Conservation (phyloP, 1,284 basidiomycete genomes). For the Farysia itapuensis region DNA sequence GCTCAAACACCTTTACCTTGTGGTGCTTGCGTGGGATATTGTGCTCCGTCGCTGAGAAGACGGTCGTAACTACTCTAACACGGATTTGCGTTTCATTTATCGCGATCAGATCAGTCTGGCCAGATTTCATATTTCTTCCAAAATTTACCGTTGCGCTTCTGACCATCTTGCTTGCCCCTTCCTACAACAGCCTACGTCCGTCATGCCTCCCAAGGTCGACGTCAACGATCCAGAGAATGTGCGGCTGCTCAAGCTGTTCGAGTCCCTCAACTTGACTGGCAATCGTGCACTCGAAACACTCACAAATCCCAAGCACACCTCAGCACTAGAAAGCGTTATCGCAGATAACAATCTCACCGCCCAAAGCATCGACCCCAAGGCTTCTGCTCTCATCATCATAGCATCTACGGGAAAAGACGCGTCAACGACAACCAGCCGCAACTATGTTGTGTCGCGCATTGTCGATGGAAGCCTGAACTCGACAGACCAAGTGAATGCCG, state of each 20-base stretch:
- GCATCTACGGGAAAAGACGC: conserved; percentile 69
- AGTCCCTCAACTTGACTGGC: conserved; percentile 75
- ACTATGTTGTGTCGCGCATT: conserved; percentile 72
- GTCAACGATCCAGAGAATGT: conserved; percentile 63
- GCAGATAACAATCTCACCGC: conserved; percentile 58
- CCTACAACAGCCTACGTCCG: too few relatives aligned
- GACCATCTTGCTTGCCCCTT: too few relatives aligned
- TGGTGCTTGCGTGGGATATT: too few relatives aligned
- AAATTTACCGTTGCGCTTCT: too few relatives aligned
- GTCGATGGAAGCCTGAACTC: conserved; percentile 74
- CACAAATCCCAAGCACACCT: conserved; percentile 51
- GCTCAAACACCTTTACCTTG: too few relatives aligned
- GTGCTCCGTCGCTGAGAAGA: too few relatives aligned
- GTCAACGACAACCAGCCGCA: conserved; percentile 67
- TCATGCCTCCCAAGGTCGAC: conserved; percentile 66
- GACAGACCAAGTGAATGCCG: conserved; percentile 75
- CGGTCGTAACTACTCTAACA: too few relatives aligned
- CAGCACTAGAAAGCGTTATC: conserved; percentile 72
- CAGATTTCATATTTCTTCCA: too few relatives aligned
- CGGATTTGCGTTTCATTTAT: too few relatives aligned
- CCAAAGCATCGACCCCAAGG: conserved; percentile 73
- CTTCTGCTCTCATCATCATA: conserved; percentile 70
- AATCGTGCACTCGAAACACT: conserved; percentile 74
- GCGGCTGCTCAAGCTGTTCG: conserved; percentile 71
- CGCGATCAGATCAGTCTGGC: too few relatives aligned